These are phyloP conservation scores for Pseudonectria buxi DNA, from an alignment of 2,329 filamentous ascomycete genomes.

Conservation along the genomic window DNA sequence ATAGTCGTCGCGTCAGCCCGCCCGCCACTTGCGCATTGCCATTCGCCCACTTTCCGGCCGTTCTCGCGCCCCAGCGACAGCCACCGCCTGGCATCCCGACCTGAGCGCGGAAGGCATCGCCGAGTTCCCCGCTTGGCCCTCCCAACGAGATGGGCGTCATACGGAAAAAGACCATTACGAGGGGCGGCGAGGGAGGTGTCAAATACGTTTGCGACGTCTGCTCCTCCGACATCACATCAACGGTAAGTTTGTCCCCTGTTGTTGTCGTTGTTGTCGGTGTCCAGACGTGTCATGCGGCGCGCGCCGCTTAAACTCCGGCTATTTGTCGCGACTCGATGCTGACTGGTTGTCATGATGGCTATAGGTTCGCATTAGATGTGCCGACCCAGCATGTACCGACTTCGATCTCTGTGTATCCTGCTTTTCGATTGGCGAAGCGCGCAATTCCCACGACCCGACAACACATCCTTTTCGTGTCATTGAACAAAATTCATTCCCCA, in stretches of 20 bases:
- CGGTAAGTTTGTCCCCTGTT: conserved; percentile 51
- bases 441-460: conserved; percentile 77
- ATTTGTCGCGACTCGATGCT: conserved; percentile 3
- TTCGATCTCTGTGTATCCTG: conserved; percentile 97
- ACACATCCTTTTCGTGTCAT: conserved; percentile 90
- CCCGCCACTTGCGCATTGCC: conserved; percentile 11
- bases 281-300: conserved; percentile 5
- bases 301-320: conserved; percentile 21
- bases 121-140: conserved; percentile 19
- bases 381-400: conserved; percentile 74
- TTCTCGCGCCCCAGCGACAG: conserved; percentile 8
- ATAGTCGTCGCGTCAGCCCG: conserved; percentile 15
- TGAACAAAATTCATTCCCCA: conserved; percentile 96
- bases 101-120: conserved; percentile 19
- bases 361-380: conserved; percentile 91
- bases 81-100: conserved; percentile 9
- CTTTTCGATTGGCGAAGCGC: conserved; percentile 75
- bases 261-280: conserved; percentile 2
- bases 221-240: conserved; percentile 93
- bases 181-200: conserved; percentile 78
- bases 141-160: conserved; percentile 73
- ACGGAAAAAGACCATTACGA: conserved; percentile 84
- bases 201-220: conserved; percentile 98
- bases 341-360: conserved; percentile 18
- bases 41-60: conserved; percentile 8